Conservation (phyloP, 1,284 basidiomycete species). For the Rhizopogon parksii region DNA sequence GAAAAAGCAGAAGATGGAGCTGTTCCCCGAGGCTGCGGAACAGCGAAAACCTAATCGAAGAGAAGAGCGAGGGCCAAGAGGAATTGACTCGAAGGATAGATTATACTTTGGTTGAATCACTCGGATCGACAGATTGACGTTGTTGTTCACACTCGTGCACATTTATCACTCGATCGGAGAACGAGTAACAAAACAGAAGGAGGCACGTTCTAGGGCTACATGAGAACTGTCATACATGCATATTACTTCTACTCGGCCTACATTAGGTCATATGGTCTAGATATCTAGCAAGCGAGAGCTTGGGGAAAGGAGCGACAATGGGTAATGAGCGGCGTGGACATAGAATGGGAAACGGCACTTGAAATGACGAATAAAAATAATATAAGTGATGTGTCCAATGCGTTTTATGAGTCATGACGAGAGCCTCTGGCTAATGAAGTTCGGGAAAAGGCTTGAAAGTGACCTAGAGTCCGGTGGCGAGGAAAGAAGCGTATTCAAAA, state of each 20-base stretch:
- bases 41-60: conserved; percentile 16
- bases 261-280: not conserved
- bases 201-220: not conserved
- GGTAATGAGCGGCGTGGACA: conserved; percentile 1
- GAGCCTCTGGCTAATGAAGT: not conserved
- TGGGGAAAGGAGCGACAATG: conserved; percentile 4
- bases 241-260: not conserved
- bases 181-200: not conserved
- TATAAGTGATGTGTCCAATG: not conserved
- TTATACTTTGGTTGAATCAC: conserved; percentile 35
- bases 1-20: conserved; percentile 26
- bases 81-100: conserved; percentile 28
- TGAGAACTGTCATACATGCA: not conserved
- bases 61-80: conserved; percentile 13
- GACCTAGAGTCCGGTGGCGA: conserved; percentile 2
- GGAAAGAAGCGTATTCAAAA: conserved; percentile 1
- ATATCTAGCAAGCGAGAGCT: not conserved
- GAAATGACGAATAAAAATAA: conserved; percentile 4
- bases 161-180: not conserved
- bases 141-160: not conserved
- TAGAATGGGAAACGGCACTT: conserved; percentile 1
- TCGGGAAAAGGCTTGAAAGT: conserved; percentile 12
- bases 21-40: conserved; percentile 19
- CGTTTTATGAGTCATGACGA: not conserved
- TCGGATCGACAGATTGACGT: not conserved